phyloP scores from a whole-genome alignment of 352 stramenopile species.

The Phytopythium boreale region DNA sequence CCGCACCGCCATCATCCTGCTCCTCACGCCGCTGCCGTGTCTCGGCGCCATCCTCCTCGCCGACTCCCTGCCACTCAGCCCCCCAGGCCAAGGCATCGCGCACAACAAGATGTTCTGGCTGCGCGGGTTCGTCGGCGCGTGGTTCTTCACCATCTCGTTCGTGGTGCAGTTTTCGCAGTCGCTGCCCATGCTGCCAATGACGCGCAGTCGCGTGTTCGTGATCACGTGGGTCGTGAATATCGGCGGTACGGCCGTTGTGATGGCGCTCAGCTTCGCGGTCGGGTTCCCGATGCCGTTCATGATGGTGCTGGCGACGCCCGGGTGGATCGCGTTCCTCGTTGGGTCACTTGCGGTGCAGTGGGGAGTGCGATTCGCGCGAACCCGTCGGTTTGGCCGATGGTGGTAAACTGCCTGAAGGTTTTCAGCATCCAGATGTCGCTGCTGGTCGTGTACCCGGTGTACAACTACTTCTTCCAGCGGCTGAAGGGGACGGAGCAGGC shows the following conservation, averaged over 20 bases:
- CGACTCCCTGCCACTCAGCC: background rate
- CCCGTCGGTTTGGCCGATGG: slow-evolving; percentile 6
- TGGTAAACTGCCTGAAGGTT: slow-evolving; percentile 8
- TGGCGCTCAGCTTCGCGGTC: slow-evolving; percentile 7
- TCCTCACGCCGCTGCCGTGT: background rate
- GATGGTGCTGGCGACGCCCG: slow-evolving; percentile 14
- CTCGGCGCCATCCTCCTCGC: background rate
- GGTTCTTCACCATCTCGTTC: background rate
- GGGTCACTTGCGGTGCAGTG: slow-evolving; percentile 9
- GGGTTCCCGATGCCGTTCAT: slow-evolving; percentile 19
- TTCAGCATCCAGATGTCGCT: slow-evolving; percentile 10
- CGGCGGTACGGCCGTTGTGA: background rate
- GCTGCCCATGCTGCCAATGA: background rate
- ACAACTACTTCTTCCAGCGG: slow-evolving; percentile 16
- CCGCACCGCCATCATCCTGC: background rate
- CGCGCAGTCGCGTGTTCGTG: slow-evolving; percentile 1
- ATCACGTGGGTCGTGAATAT: slow-evolving; percentile 9
- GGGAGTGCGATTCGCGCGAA: slow-evolving; percentile 4
- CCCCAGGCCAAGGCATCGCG: background rate
- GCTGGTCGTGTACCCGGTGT: slow-evolving; percentile 19
- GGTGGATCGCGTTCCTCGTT: slow-evolving; percentile 14
- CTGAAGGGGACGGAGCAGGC: slow-evolving; percentile 10
- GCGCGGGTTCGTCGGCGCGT: background rate
- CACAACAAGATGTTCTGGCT: background rate
- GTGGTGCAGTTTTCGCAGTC: background rate